phyloP scores from a whole-genome alignment of 2,329 filamentous ascomycete species.

The Monilinia fructicola region DNA sequence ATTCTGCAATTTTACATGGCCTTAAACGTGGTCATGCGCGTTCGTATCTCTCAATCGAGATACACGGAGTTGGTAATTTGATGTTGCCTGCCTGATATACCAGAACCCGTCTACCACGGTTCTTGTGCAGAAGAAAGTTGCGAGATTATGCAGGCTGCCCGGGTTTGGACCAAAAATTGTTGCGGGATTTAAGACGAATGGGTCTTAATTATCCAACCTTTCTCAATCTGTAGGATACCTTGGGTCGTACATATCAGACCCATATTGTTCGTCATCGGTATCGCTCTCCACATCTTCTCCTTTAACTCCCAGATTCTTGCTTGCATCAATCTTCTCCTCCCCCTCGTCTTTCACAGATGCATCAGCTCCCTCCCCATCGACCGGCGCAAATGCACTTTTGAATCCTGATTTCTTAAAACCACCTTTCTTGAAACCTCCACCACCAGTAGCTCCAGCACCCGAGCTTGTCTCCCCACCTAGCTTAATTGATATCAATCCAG shows the following conservation, averaged over 20 bases:
- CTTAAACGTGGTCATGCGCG: background rate
- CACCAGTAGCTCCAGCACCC: constrained; percentile 34
- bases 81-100: background rate
- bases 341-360: constrained; percentile 44
- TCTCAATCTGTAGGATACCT: constrained; percentile 58
- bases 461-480: constrained; percentile 46
- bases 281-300: constrained; percentile 60
- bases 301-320: constrained; percentile 19
- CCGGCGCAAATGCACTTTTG: constrained; percentile 69
- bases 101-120: background rate
- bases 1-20: no score
- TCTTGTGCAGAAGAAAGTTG: background rate
- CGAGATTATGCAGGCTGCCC: background rate
- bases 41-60: background rate
- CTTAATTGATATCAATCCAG: constrained; percentile 66
- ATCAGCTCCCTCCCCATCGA: constrained; percentile 46
- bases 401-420: constrained; percentile 83
- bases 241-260: constrained; percentile 66
- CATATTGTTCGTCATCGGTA: constrained; percentile 40
- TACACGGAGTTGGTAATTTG: background rate
- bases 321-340: constrained; percentile 28
- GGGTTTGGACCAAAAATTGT: background rate
- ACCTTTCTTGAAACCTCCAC: constrained; percentile 60
- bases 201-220: background rate
- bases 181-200: background rate